A percentile compares a stretch with the other conserved stretches of the same genome.
phyloP scores from a whole-genome alignment of 2,329 filamentous ascomycete genomes.

The Fusarium papillatum region DNA sequence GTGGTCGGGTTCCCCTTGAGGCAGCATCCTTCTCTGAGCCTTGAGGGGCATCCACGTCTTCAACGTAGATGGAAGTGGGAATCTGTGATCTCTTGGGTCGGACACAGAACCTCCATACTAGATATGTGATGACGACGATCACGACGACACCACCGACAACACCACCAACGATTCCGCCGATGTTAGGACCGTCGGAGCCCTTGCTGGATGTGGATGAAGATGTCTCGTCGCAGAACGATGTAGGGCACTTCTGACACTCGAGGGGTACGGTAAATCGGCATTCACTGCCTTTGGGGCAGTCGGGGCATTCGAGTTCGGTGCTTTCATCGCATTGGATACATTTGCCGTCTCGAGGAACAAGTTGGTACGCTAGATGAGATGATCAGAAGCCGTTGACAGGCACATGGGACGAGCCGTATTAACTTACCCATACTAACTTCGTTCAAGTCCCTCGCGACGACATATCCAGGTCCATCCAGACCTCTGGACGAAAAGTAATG shows the following conservation, averaged over 20 bases:
- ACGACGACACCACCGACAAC: constrained; percentile 87
- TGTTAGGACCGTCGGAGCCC: constrained; percentile 68
- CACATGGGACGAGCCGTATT: neutral
- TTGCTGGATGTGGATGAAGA: constrained; percentile 33
- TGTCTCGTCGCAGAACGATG: constrained; percentile 59
- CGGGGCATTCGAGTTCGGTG: constrained; percentile 59
- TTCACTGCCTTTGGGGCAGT: constrained; percentile 55
- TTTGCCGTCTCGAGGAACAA: constrained; percentile 55
- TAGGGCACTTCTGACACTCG: constrained; percentile 62
- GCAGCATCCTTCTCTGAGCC: constrained; percentile 61
- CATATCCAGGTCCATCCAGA: constrained; percentile 37
- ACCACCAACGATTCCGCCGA: constrained; percentile 91
- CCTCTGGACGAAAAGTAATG: constrained; percentile 42
- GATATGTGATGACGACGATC: constrained; percentile 80
- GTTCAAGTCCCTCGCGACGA: constrained; percentile 45
- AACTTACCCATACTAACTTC: constrained; percentile 49
- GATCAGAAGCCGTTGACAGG: constrained; percentile 18
- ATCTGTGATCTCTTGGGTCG: constrained; percentile 80
- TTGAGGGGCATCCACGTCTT: constrained; percentile 62
- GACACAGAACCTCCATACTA: constrained; percentile 91
- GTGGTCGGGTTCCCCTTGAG: constrained; percentile 64
- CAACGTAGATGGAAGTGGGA: constrained; percentile 67
- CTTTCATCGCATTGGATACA: constrained; percentile 62
- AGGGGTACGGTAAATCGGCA: constrained; percentile 62
- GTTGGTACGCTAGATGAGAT: constrained; percentile 45